Evolutionary conservation across 257 asterid genomes (phyloP), one percentile per base, ranked within the genome.

Genomic region (Salvia splendens): DNA sequence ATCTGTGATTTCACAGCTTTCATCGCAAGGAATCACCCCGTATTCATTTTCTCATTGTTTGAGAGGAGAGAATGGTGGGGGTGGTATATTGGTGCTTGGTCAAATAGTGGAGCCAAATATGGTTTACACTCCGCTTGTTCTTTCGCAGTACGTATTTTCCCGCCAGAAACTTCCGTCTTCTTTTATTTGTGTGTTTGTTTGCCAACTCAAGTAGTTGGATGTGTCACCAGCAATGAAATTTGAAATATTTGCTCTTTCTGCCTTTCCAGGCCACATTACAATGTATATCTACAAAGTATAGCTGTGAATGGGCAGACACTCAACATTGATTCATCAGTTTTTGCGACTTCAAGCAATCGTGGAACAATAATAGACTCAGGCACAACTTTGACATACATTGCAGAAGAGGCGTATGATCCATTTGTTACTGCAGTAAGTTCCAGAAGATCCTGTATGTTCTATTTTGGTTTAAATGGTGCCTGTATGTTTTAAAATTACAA

Each of bases 331-430:
- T 72, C 89, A 32, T 80, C 91, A 46, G 95, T 90, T 30, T 93
- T 93, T 81, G 77, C 85, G 32, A 90, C 99, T 57, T 85, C 99
- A 67, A 65, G 12, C 74, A 89, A 74, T 82, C 78, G 83, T 63
- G 99, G 99, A 74, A 93, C 97, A 24, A 90, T 93, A 77, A 82
- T 93, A 54, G 99, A 93, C 73, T 93, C 97, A 2, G 97, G 98
- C 79, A 93, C 98, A 43, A 93, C 98, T 40, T 82, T 93, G 74
- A 90, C 97, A 28, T 93, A 93, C 81, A 84, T 93, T 61, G 95
- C 94, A 7, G 96, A 90, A 73, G 97, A 84, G 67, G 99, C 99
- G 32, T 90, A 85, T 73, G 89, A 85, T 54, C 87, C 95, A 54
- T 86, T 93, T 69, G 78, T 93, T 60, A 36, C 78, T 55, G 88